A percentile compares a stretch with the other conserved stretches of the same genome.
phyloP scores from a whole-genome alignment of 176 grass and related monocot species.

The Oryza meridionalis region DNA sequence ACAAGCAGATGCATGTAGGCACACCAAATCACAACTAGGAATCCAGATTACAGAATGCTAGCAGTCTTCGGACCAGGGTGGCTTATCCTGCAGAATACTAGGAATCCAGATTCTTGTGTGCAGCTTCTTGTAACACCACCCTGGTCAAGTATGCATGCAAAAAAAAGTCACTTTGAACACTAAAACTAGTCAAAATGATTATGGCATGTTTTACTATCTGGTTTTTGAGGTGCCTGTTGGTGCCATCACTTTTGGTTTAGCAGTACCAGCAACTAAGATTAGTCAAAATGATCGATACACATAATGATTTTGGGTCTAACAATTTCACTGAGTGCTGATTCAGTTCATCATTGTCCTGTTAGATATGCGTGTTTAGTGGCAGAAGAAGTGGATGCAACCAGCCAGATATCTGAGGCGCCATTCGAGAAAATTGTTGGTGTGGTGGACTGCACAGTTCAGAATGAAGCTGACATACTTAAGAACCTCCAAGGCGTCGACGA shows the following conservation, averaged over 20 bases:
- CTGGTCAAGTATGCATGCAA: not conserved
- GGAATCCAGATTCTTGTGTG: not conserved
- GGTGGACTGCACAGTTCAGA: conserved; percentile 77
- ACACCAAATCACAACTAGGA: not conserved
- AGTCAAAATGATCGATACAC: not conserved
- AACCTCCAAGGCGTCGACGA: conserved; percentile 55
- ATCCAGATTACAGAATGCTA: not conserved
- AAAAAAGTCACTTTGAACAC: not conserved
- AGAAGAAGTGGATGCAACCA: conserved; percentile 49
- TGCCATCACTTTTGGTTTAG: not conserved
- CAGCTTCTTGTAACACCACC: not conserved
- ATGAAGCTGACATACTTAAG: conserved; percentile 59
- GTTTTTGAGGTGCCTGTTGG: not conserved
- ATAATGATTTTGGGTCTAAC: not conserved
- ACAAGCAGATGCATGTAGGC: too few species aligned
- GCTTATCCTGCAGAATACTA: not conserved
- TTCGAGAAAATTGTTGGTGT: conserved; percentile 70
- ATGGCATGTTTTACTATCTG: not conserved
- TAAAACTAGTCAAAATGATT: too few species aligned
- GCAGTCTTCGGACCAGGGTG: not conserved
- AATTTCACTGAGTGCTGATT: not conserved
- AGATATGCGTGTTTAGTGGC: conserved; percentile 95
- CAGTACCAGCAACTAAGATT: not conserved
- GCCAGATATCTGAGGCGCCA: conserved; percentile 1
- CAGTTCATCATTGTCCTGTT: conserved; percentile 15